Evolutionary conservation across 495 filamentous ascomycete genomes (phyloP).

Genomic region (Hyaloscypha finlandica): DNA sequence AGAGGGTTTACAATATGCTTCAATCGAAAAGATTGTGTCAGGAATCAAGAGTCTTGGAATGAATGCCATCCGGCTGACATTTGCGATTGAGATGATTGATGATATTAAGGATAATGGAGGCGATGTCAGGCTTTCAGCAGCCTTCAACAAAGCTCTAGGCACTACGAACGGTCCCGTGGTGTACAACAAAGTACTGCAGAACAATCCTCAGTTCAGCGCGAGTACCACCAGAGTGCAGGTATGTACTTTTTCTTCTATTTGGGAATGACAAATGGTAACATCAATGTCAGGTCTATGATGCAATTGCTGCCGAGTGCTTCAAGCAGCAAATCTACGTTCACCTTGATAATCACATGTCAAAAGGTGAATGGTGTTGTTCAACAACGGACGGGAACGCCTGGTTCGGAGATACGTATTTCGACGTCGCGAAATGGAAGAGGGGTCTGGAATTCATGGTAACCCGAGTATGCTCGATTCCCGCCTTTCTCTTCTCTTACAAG

Average conservation of each 20-base stretch:
- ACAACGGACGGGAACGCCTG: constrained; percentile 45
- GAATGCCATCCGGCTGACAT: constrained; percentile 48
- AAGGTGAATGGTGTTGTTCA: constrained; percentile 47
- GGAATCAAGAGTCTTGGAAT: constrained; percentile 43
- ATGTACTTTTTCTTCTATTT: neutral
- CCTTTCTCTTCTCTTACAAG: neutral
- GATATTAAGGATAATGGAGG: constrained; percentile 57
- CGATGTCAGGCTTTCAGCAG: constrained; percentile 44
- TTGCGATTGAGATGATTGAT: constrained; percentile 55
- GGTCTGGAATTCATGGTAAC: constrained; percentile 60
- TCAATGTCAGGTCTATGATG: constrained; percentile 38
- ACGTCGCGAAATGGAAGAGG: constrained; percentile 56
- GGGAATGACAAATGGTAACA: neutral
- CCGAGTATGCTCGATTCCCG: constrained; percentile 40
- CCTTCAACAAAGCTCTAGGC: constrained; percentile 46
- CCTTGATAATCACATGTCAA: constrained; percentile 51
- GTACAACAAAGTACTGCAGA: constrained; percentile 34
- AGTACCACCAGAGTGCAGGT: constrained; percentile 42
- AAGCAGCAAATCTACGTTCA: constrained; percentile 44
- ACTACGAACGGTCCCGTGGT: constrained; percentile 39
- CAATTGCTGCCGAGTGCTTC: constrained; percentile 39
- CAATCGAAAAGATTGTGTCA: constrained; percentile 40
- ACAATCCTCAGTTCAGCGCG: constrained; percentile 38
- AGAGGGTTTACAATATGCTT: constrained; percentile 46
- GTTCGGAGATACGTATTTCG: constrained; percentile 54